Percentiles rank a stretch among this genome's conserved stretches.
Conservation (phyloP, 1,284 basidiomycete species). For the Ustilago xerochloae region DNA sequence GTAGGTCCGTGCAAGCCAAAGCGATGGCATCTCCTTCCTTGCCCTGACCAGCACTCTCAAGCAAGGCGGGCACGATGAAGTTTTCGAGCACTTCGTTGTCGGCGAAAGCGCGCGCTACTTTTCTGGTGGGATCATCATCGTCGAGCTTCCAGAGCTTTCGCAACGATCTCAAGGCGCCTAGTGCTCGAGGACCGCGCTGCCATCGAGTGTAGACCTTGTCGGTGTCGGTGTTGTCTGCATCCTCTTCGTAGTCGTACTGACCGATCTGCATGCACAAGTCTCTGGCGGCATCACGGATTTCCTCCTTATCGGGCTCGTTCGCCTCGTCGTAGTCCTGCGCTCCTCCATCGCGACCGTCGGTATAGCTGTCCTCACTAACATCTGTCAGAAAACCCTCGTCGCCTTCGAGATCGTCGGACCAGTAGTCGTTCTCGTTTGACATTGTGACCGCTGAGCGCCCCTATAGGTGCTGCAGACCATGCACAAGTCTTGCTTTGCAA, state of each 20-base stretch:
- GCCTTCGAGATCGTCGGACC: conserved; percentile 54
- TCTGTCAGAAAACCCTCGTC: conserved; percentile 44
- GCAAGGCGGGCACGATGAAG: conserved; percentile 64
- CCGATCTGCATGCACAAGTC: conserved; percentile 64
- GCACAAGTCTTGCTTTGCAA: background rate
- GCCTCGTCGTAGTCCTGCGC: conserved; percentile 22
- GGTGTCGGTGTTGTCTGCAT: conserved; percentile 10
- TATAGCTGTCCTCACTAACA: conserved; percentile 27
- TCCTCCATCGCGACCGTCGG: conserved; percentile 9
- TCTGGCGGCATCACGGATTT: conserved; percentile 52
- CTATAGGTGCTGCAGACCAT: background rate
- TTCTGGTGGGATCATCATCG: conserved; percentile 60
- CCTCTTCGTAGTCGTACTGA: conserved; percentile 59
- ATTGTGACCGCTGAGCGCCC: conserved; percentile 13
- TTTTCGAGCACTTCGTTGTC: conserved; percentile 63
- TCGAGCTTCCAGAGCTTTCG: conserved; percentile 65
- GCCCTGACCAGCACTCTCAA: conserved; percentile 60
- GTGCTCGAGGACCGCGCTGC: conserved; percentile 58
- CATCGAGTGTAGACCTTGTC: conserved; percentile 53
- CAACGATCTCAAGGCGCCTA: conserved; percentile 61
- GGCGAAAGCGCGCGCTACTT: conserved; percentile 63
- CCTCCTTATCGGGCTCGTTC: conserved; percentile 45
- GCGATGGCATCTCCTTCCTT: conserved; percentile 58
- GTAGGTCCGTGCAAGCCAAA: conserved; percentile 65
- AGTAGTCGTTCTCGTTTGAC: conserved; percentile 44